Evolutionary conservation across 805 yeast species (phyloP).

Genomic region (Wickerhamiella sorbophila): DNA sequence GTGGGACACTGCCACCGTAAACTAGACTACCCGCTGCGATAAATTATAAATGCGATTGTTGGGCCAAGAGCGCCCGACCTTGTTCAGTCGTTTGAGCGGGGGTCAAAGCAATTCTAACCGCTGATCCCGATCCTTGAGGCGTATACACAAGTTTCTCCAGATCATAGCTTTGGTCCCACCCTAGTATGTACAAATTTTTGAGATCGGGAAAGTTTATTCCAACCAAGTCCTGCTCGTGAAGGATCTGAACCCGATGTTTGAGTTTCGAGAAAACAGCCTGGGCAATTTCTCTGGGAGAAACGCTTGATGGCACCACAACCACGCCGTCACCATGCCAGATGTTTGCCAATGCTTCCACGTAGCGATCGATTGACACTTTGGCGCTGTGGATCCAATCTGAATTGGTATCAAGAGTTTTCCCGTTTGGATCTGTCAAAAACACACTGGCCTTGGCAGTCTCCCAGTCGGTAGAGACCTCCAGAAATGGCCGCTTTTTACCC

Average conservation of each 20-base stretch:
- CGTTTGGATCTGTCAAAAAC: background rate
- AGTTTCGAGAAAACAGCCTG: background rate
- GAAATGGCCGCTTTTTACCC: background rate
- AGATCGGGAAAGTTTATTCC: conserved; percentile 9
- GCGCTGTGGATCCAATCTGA: background rate
- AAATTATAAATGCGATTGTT: background rate
- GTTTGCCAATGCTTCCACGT: background rate
- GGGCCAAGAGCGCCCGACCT: background rate
- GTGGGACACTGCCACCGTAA: conserved; percentile 47
- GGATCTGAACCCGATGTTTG: background rate
- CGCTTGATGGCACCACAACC: conserved; percentile 5
- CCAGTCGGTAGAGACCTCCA: background rate
- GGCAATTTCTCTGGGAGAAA: background rate
- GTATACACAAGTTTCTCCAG: conserved; percentile 2
- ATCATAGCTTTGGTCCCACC: conserved; percentile 4
- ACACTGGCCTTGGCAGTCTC: background rate
- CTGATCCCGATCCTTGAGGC: background rate
- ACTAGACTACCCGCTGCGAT: conserved; percentile 48
- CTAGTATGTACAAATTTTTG: conserved; percentile 6
- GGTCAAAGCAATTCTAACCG: background rate
- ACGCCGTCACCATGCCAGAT: conserved; percentile 7
- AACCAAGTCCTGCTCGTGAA: conserved; percentile 4
- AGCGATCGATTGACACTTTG: background rate
- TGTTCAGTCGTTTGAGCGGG: background rate
- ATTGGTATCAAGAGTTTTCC: background rate